Conservation (phyloP, 2,329 filamentous ascomycete species). For the Lojkania enalia region DNA sequence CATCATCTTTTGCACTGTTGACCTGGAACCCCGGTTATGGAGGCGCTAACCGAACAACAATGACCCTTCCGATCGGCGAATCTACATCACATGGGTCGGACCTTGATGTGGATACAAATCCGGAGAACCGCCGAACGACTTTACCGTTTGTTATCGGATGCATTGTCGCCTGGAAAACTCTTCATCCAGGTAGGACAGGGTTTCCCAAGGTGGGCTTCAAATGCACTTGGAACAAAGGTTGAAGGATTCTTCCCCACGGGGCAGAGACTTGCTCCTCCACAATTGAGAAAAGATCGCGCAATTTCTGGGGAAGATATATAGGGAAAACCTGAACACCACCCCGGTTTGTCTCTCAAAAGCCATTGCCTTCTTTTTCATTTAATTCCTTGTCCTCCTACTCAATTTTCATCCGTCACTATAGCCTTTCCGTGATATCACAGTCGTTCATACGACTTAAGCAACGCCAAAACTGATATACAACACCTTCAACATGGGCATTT, state of each 20-base stretch:
- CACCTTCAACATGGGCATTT: constrained; percentile 35
- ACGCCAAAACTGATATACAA: not conserved
- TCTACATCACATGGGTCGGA: not conserved
- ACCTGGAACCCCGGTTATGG: too few relatives aligned
- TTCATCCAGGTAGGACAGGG: constrained; percentile 8
- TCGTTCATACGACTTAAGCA: not conserved
- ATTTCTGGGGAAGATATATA: constrained; percentile 13
- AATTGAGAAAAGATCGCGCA: constrained; percentile 12
- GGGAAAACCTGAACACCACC: constrained; percentile 7
- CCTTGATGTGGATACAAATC: not conserved
- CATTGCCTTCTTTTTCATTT: constrained; percentile 2
- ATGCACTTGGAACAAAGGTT: too few relatives aligned
- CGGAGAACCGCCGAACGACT: not conserved
- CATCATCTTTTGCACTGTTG: too few relatives aligned
- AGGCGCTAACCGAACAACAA: not conserved
- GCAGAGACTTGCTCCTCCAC: constrained; percentile 27
- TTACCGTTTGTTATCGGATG: not conserved
- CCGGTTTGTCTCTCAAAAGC: constrained; percentile 7
- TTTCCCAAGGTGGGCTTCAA: constrained; percentile 10
- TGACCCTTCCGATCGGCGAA: not conserved
- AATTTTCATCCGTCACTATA: constrained; percentile 3
- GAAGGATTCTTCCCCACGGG: constrained; percentile 18
- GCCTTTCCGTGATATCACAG: not conserved
- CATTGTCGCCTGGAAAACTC: constrained; percentile 7
- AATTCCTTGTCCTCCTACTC: constrained; percentile 2